Evolutionary conservation across 345 rosid genomes (phyloP).

Genomic region (Arabidopsis suecica): DNA sequence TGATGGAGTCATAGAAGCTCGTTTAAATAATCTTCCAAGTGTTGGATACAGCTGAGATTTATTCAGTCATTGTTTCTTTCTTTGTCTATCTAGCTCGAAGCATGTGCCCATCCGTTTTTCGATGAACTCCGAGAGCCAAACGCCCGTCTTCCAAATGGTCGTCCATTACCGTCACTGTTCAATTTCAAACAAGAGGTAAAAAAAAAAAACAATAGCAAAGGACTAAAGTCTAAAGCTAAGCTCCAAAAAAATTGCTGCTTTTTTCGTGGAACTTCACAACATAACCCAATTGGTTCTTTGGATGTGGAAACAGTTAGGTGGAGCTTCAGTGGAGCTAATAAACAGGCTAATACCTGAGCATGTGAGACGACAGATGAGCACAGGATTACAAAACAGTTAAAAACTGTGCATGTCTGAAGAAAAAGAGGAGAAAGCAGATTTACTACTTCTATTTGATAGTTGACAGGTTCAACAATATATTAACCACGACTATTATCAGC

Average conservation of each 20-base stretch:
- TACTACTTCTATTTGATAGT: conserved; percentile 21
- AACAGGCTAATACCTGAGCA: conserved; percentile 73
- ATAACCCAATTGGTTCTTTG: not conserved
- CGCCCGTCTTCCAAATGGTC: conserved; percentile 72
- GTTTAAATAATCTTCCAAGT: not conserved
- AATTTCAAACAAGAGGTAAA: conserved; percentile 75
- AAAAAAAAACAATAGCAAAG: conserved; percentile 3
- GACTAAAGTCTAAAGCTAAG: not conserved
- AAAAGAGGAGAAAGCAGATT: conserved; percentile 9
- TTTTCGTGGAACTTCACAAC: not conserved
- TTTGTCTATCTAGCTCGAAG: conserved; percentile 63
- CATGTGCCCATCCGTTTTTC: conserved; percentile 79
- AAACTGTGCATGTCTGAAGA: conserved; percentile 15
- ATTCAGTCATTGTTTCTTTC: not conserved
- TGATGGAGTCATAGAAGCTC: conserved; percentile 3
- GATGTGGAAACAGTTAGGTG: conserved; percentile 51
- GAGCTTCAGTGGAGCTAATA: conserved; percentile 70
- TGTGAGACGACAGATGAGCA: conserved; percentile 54
- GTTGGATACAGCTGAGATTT: not conserved
- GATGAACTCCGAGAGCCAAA: conserved; percentile 82
- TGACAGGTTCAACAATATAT: conserved; percentile 34
- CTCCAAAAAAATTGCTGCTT: not conserved
- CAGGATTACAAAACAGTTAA: conserved; percentile 29
- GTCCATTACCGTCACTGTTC: conserved; percentile 68
- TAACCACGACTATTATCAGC: conserved; percentile 30